Evolutionary conservation across 495 filamentous ascomycete species (phyloP).

Genomic region (Penicillium manginii): DNA sequence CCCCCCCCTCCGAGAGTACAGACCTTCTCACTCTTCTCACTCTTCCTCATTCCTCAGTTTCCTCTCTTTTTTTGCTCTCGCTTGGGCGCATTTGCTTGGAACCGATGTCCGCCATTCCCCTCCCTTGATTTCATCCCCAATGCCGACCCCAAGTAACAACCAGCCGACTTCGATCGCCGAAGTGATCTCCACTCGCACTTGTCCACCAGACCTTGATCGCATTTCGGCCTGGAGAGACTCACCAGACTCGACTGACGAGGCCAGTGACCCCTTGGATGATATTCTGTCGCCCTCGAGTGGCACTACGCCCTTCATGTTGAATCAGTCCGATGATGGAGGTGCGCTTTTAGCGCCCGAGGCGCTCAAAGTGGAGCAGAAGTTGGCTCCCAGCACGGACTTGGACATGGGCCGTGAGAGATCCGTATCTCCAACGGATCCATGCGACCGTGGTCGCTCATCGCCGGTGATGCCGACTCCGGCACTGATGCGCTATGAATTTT

Average conservation of each 20-base stretch:
- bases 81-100: slow-evolving; percentile 18
- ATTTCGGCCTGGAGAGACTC: slow-evolving; percentile 46
- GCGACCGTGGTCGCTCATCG: slow-evolving; percentile 32
- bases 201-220: slow-evolving; percentile 59
- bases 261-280: slow-evolving; percentile 33
- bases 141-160: slow-evolving; percentile 63
- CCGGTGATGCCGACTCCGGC: slow-evolving; percentile 41
- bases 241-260: slow-evolving; percentile 28
- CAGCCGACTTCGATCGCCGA: slow-evolving; percentile 51
- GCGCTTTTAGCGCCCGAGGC: slow-evolving; percentile 32
- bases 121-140: slow-evolving; percentile 47
- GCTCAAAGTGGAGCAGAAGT: slow-evolving; percentile 36
- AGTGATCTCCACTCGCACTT: slow-evolving; percentile 56
- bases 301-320: slow-evolving; percentile 35
- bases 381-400: slow-evolving; percentile 37
- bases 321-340: slow-evolving; percentile 39
- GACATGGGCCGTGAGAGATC: slow-evolving; percentile 38
- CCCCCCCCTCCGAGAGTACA: slow-evolving; percentile 1
- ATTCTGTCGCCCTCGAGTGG: slow-evolving; percentile 32
- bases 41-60: slow-evolving; percentile 8
- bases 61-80: slow-evolving; percentile 17
- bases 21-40: slow-evolving; percentile 2
- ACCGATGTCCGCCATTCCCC: slow-evolving; percentile 45
- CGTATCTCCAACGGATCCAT: slow-evolving; percentile 37
- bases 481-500: slow-evolving; percentile 66